Base-by-base conservation (phyloP, 768 basidiomycete species). In the Gelatoporia subvermispora region DNA sequence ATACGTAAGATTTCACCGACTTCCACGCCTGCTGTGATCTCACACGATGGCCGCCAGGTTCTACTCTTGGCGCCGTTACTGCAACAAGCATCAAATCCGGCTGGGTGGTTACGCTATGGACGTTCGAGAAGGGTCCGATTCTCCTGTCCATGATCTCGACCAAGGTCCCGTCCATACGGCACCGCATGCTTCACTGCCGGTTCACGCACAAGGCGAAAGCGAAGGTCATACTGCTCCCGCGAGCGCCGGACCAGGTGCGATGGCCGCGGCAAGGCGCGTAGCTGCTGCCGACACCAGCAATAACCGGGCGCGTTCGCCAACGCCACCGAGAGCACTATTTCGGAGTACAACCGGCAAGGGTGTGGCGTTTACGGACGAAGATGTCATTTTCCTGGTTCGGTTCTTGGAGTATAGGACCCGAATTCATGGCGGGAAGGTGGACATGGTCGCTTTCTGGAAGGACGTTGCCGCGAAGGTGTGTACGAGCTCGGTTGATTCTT, bases 71-170 rank as follows among this genome's bases (percentile, higher is more conserved):
- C 78, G 90, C 35, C 80, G 90, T 38, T 93, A 92, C 60, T 93
- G 90, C 70, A 93, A 93, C 63, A 93, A 92, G 61, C 89, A 93
- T 63, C 88, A 92, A 65, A 93, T 93, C 43, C 82, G 87, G n/a
- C 73, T 93, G 0, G 87, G 88, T 21, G 88, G 88, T 2, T 93
- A 92, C 57, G 71, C 79, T 8, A 91, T 92, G 89, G 83, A 78
- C 45, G 63, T 73, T 7, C 79, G 78, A 34, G 76, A 78, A 16
- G 72, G 74, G 9, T 49, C 39, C 3, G 57, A 55, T 7, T 49
- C 50, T 3, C 31, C 16, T 1, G 41, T 25, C 3, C 24, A 37
- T 3, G 34, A 46, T 8, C n/a, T 37, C 1, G 8, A 24, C 4
- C 34, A 24, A 7, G 69, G 67, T 25, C 68, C 69, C 39, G 77